Percentiles rank a stretch among this genome's conserved stretches.
These are phyloP conservation scores for Alternaria gansuensis DNA, from an alignment of 2,329 filamentous ascomycete species.

Conservation along the genomic window DNA sequence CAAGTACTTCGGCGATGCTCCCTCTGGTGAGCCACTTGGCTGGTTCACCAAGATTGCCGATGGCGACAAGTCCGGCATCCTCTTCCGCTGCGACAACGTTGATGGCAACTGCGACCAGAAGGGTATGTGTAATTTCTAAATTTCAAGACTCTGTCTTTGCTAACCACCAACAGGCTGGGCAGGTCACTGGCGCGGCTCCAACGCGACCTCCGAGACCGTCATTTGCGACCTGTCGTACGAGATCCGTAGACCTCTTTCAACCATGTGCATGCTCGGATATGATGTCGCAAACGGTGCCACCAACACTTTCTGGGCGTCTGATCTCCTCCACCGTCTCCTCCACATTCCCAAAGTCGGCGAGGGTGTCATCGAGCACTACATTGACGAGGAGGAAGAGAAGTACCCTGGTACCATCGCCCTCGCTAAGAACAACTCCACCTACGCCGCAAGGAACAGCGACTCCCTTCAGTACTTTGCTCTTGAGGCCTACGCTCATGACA, in stretches of 20 bases:
- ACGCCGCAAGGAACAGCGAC: conserved; percentile 66
- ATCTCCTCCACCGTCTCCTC: conserved; percentile 72
- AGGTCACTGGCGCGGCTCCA: conserved; percentile 73
- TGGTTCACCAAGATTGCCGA: conserved; percentile 69
- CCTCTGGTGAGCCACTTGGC: conserved; percentile 67
- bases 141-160: neutral
- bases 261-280: conserved; percentile 70
- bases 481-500: conserved; percentile 71
- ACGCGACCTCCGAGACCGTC: conserved; percentile 72
- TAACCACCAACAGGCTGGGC: conserved; percentile 62
- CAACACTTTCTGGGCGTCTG: conserved; percentile 71
- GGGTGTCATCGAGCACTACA: conserved; percentile 68
- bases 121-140: conserved; percentile 28
- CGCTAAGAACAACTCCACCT: conserved; percentile 60
- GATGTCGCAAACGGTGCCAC: conserved; percentile 65
- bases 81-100: conserved; percentile 74
- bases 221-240: conserved; percentile 71
- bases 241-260: conserved; percentile 65
- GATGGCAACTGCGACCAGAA: conserved; percentile 67
- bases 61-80: conserved; percentile 64
- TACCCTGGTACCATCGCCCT: conserved; percentile 65
- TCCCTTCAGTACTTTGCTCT: conserved; percentile 74
- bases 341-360: conserved; percentile 70
- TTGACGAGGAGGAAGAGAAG: conserved; percentile 66
- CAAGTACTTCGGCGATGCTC: conserved; percentile 72